These are phyloP conservation scores for Sclerotinia trifoliorum DNA, from an alignment of 2,329 filamentous ascomycete species.

Conservation along the genomic window DNA sequence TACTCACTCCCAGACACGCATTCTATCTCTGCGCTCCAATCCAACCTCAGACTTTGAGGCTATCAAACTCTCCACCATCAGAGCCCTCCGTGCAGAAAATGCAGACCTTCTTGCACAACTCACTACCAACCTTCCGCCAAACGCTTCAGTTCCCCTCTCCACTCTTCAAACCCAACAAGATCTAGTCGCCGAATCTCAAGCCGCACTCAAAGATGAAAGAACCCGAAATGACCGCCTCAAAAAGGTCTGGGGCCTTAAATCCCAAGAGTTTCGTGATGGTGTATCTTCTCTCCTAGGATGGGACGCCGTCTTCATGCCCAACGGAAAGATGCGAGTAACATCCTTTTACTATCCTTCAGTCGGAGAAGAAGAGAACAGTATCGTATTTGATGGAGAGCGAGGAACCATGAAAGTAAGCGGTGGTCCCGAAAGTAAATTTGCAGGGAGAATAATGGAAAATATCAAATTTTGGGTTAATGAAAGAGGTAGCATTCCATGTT, in stretches of 20 bases:
- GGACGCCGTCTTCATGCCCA: constrained; percentile 95
- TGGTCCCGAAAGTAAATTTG: constrained; percentile 83
- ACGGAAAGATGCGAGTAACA: constrained; percentile 91
- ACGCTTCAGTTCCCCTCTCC: constrained; percentile 64
- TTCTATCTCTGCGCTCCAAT: constrained; percentile 87
- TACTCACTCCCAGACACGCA: constrained; percentile 70
- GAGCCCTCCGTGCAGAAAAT: constrained; percentile 79
- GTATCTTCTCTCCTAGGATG: constrained; percentile 90
- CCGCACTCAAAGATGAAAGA: constrained; percentile 69
- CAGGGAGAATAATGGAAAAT: constrained; percentile 76
- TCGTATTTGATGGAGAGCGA: constrained; percentile 87
- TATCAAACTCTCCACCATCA: constrained; percentile 77
- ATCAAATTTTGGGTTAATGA: constrained; percentile 97
- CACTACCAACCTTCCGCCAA: constrained; percentile 43
- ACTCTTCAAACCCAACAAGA: constrained; percentile 73
- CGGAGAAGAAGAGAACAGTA: constrained; percentile 64
- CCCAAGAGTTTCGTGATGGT: constrained; percentile 90
- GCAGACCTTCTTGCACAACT: constrained; percentile 75
- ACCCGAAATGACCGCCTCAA: constrained; percentile 85
- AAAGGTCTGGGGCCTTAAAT: constrained; percentile 89
- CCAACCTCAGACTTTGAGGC: constrained; percentile 83
- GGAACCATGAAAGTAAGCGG: constrained; percentile 98
- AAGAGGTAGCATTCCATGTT: constrained; percentile 89
- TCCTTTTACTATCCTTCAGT: constrained; percentile 74
- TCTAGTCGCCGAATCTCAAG: constrained; percentile 69